Evolutionary conservation across 106 monocot genomes (phyloP), one percentile per base, ranked within the genome.

Genomic region (Xerophyta viscosa): DNA sequence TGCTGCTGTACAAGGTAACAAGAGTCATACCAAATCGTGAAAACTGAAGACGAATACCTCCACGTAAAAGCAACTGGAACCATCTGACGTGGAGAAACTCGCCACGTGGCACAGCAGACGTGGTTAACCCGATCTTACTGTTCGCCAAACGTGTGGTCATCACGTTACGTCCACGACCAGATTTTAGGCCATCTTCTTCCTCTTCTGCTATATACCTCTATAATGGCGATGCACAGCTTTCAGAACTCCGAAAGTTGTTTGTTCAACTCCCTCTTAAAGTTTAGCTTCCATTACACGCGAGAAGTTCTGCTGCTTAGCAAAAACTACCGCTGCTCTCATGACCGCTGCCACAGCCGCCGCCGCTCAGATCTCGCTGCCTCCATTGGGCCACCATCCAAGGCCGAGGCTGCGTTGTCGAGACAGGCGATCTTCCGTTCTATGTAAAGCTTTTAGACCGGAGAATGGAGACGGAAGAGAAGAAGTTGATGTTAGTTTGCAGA

Each of bases 131-230:
- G 76, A 79, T 81, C 43, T 11, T 66, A 11, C 11, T 75, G 70
- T 86, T 76, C 33, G 27, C 29, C 24, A 55, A 86, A 92, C 91
- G 86, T 92, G 82, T 92, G 91, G 86, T 49, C 24, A 46, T 70
- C 91, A 71, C 86, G 72, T 80, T 80, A 46, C 72, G 46, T 44
- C 39, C 55, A 1, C n/a, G 37, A 39, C 47, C 7, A 33, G 33
- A 20, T 56, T 50, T 70, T 44, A 61, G 14, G 21, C 18, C 54
- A 9, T 0, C 43, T 44, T 17, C 43, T 44, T 9, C 43, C n/a
- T 33, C 33, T 33, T 33, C 33, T 33, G 5, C 33, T 33, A 6
- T 33, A 33, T 33, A 33, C 5, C 33, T 33, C 33, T 33, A 5
- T 11, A 33, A 5, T 6, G 7, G 33, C 33, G n/a, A n/a, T n/a